phyloP scores from a whole-genome alignment of 2,329 filamentous ascomycete genomes.

The Sclerotinia sclerotiorum region DNA sequence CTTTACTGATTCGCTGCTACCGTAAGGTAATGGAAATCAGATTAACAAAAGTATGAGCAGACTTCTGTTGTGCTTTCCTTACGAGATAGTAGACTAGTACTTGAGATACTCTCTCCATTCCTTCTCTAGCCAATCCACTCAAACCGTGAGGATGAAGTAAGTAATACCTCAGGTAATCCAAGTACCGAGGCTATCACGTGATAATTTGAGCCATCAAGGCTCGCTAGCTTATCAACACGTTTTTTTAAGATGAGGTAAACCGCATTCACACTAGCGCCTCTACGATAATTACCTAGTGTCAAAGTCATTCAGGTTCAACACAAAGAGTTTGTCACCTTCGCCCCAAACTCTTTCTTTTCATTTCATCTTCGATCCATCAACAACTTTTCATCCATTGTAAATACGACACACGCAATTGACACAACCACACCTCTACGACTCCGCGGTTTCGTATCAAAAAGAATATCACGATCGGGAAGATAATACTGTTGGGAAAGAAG shows the following conservation, averaged over 20 bases:
- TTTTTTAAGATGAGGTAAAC: neutral
- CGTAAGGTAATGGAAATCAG: neutral
- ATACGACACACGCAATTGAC: neutral
- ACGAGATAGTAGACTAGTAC: too few relatives aligned
- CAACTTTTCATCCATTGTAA: slow-evolving; percentile 7
- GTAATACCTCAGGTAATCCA: too few relatives aligned
- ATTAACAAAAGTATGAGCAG: neutral
- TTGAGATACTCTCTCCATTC: neutral
- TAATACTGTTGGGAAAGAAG: slow-evolving; percentile 8
- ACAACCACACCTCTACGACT: neutral
- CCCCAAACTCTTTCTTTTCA: slow-evolving; percentile 1
- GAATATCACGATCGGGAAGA: neutral
- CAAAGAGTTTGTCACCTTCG: slow-evolving; percentile 21
- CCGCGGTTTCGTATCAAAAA: neutral
- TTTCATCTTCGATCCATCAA: slow-evolving; percentile 8
- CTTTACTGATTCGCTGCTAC: too few relatives aligned
- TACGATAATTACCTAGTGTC: neutral
- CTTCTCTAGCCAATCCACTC: too few relatives aligned
- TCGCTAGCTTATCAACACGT: neutral
- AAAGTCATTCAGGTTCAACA: neutral
- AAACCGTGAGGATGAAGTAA: too few relatives aligned
- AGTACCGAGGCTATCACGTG: too few relatives aligned
- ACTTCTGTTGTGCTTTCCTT: too few relatives aligned
- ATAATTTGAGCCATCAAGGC: neutral
- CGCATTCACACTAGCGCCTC: neutral